Evolutionary conservation across 306 rosid species (phyloP).

Genomic region (Purshia tridentata): DNA sequence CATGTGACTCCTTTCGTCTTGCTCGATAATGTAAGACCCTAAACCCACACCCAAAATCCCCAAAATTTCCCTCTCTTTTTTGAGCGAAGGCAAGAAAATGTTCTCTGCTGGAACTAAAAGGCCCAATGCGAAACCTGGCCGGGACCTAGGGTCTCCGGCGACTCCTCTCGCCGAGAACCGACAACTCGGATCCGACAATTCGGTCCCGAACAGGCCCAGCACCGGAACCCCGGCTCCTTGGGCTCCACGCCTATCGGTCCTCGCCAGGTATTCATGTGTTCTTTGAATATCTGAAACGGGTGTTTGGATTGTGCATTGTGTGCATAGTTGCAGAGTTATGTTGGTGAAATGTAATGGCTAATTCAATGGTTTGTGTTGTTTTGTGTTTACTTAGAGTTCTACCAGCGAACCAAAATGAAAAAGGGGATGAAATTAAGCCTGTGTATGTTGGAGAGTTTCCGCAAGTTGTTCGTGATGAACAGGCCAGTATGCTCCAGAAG

Average conservation of each 20-base stretch:
- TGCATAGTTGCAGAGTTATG: not conserved
- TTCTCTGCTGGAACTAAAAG: constrained; percentile 77
- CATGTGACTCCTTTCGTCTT: not conserved
- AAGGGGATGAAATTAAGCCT: constrained; percentile 61
- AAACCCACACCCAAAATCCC: constrained; percentile 28
- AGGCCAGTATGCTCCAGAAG: constrained; percentile 53
- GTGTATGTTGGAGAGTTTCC: constrained; percentile 92
- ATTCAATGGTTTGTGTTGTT: constrained; percentile 10
- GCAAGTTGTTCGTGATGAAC: constrained; percentile 67
- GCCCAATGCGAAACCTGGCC: constrained; percentile 38
- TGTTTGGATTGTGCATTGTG: not conserved
- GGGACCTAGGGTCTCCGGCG: constrained; percentile 52
- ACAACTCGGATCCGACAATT: constrained; percentile 28
- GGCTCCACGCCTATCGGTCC: constrained; percentile 91
- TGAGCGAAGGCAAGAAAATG: constrained; percentile 39
- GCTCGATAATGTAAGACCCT: not conserved
- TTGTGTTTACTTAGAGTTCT: constrained; percentile 50
- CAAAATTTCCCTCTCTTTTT: constrained; percentile 29
- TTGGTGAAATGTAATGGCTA: not conserved
- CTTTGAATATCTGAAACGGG: not conserved
- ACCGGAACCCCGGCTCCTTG: constrained; percentile 98
- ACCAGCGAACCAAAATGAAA: constrained; percentile 51
- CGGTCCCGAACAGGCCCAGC: constrained; percentile 68
- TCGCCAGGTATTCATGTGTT: constrained; percentile 57
- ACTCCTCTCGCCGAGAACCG: constrained; percentile 54